Evolutionary conservation across 257 asterid species (phyloP), one percentile per base, ranked within the genome.

Genomic region (Nyctanthes arbortristis): DNA sequence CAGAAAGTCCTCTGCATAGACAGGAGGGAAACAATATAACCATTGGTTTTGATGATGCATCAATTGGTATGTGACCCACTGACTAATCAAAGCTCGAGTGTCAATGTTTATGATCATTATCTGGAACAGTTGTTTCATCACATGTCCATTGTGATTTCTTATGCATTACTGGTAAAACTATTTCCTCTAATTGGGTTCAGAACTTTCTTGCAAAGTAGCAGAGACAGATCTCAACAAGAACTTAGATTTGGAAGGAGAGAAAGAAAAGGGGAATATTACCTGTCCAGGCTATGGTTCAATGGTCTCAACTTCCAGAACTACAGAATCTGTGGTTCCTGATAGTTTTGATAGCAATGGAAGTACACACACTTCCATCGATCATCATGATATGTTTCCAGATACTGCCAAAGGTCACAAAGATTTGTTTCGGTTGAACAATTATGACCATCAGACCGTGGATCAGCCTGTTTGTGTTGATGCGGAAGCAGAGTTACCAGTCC

Each of bases 271-370:
- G 27, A 63, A 63, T 69, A 63, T 63, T 66, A 29, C 71, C 65
- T 69, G 67, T 64, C 31, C 35, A 37, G 77, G 40, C 65, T 74
- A 54, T 65, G 84, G 59, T 76, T 75, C 72, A 67, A 75, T 35
- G 73, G 76, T 66, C 65, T 73, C 84, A 55, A 70, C 77, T 78
- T 54, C 71, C 63, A 80, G 71, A 54, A 72, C 71, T 70, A 65
- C 70, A 18, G 80, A 78, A 69, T 68, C 77, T 73, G 71, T 87
- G 74, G 85, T 81, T 64, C 89, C 90, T 67, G 95, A 90, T 85
- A 90, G 92, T 85, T 80, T 84, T 79, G 96, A 88, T 67, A 66
- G 75, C 70, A 73, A 77, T 77, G 88, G 56, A 62, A 61, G 62
- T 40, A 67, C 59, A 62, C 61, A 70, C 66, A 67, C 65, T 68